Percentiles rank a stretch among this genome's conserved stretches.
Evolutionary conservation across 2,329 filamentous ascomycete genomes (phyloP).

Genomic region (Cladosporium colombiae): DNA sequence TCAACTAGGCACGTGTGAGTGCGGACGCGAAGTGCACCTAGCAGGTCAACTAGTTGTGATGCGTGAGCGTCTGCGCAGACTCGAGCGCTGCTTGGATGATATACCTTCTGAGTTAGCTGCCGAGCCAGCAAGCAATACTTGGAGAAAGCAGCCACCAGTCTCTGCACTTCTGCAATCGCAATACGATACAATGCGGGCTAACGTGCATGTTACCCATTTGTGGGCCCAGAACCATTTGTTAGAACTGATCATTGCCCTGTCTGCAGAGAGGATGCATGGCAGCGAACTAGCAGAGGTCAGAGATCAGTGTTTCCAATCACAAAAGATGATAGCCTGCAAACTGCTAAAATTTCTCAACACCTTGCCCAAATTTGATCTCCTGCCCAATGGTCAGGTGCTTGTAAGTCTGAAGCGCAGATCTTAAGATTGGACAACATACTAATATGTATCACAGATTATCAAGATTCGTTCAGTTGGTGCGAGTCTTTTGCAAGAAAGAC

Average conservation of each 20-base stretch:
- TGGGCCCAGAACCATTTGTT: background rate
- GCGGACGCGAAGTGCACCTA: background rate
- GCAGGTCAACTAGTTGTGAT: background rate
- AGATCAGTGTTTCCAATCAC: background rate
- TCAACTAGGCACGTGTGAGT: background rate
- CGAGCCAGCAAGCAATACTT: background rate
- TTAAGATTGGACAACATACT: background rate
- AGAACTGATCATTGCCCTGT: background rate
- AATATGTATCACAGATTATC: background rate
- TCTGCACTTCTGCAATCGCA: background rate
- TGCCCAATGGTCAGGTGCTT: slow-evolving; percentile 3
- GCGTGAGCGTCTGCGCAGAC: background rate
- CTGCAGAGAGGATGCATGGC: background rate
- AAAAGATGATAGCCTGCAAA: background rate
- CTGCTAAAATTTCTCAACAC: slow-evolving; percentile 1
- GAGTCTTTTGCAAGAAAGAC: background rate
- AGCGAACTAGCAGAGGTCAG: background rate
- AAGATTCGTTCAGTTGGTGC: slow-evolving; percentile 6
- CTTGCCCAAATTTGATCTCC: background rate
- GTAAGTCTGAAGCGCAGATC: background rate
- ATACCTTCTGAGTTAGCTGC: background rate
- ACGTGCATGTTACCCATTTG: background rate
- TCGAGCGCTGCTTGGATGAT: slow-evolving; percentile 3
- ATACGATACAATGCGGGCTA: background rate
- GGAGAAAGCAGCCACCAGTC: background rate